A percentile compares a stretch with the other conserved stretches of the same genome.
These are phyloP conservation scores for Aspergillus arachidicola DNA, from an alignment of 2,329 filamentous ascomycete genomes.

Conservation along the genomic window DNA sequence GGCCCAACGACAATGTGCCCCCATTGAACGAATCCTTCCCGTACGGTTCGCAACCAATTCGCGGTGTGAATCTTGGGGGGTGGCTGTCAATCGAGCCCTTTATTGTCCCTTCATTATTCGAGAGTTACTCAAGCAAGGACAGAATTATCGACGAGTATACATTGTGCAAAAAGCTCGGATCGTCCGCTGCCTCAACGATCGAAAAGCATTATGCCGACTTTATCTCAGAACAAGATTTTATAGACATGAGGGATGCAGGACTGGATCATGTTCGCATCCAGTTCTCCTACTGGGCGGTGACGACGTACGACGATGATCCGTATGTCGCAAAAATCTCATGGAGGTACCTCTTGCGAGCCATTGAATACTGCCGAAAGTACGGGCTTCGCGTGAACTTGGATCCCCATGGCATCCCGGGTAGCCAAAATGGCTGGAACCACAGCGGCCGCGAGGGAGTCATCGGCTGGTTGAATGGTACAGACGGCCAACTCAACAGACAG, in stretches of 20 bases:
- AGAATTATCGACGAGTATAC: conserved; percentile 87
- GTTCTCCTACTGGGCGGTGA: conserved; percentile 92
- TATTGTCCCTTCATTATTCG: conserved; percentile 90
- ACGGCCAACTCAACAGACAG: conserved; percentile 76
- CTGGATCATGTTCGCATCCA: conserved; percentile 97
- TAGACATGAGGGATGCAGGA: conserved; percentile 80
- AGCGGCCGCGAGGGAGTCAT: conserved; percentile 81
- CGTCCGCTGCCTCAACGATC: conserved; percentile 66
- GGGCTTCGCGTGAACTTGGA: conserved; percentile 92
- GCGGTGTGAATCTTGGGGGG: conserved; percentile 89
- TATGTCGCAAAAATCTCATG: conserved; percentile 86
- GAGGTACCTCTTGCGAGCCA: conserved; percentile 88
- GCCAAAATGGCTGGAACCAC: conserved; percentile 98
- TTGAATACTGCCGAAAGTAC: conserved; percentile 92
- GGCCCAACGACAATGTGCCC: conserved; percentile 78
- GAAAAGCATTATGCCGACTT: conserved; percentile 92
- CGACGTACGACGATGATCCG: conserved; percentile 80
- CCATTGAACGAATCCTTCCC: conserved; percentile 75
- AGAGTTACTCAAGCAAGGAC: conserved; percentile 61
- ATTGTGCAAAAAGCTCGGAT: conserved; percentile 70
- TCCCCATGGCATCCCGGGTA: conserved; percentile 86
- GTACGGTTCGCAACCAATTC: conserved; percentile 76
- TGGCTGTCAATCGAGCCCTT: conserved; percentile 95
- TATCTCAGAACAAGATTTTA: conserved; percentile 80
- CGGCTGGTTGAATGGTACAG: conserved; percentile 86